A percentile compares a stretch with the other conserved stretches of the same genome.
phyloP scores from a whole-genome alignment of 2,329 filamentous ascomycete species.

The Fusarium chaquense region DNA sequence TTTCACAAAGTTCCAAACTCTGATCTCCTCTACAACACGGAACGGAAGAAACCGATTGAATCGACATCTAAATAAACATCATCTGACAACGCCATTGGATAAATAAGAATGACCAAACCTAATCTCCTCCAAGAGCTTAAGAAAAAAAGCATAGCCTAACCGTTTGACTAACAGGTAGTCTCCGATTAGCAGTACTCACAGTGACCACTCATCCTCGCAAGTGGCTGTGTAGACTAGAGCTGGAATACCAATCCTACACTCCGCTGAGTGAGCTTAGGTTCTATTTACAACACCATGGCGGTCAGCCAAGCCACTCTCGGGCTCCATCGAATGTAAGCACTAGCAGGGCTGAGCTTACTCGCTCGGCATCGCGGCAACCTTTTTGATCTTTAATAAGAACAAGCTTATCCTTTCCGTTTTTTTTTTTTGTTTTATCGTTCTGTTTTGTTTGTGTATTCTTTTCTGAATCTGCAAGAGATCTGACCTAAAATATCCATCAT shows the following conservation, averaged over 20 bases:
- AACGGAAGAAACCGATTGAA: not conserved
- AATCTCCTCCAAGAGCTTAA: slow-evolving; percentile 3
- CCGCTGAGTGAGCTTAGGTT: not conserved
- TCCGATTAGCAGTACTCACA: not conserved
- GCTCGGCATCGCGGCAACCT: slow-evolving; percentile 11
- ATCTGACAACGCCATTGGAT: not conserved
- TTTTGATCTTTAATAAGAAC: not conserved
- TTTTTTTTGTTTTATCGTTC: not conserved
- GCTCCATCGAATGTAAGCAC: slow-evolving; percentile 22
- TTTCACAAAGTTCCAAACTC: not conserved
- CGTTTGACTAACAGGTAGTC: not conserved
- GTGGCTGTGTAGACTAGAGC: slow-evolving; percentile 13
- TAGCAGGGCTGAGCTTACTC: slow-evolving; percentile 23
- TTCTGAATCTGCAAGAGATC: not conserved
- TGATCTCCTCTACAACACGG: not conserved
- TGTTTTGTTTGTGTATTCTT: not conserved
- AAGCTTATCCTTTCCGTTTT: not conserved
- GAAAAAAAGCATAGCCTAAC: slow-evolving; percentile 1
- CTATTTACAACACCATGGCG: slow-evolving; percentile 2
- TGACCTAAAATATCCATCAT: not conserved
- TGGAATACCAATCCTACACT: not conserved
- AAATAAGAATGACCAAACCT: not conserved
- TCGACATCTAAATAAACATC: not conserved
- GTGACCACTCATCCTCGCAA: not conserved
- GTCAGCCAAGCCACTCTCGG: slow-evolving; percentile 12